Conservation (phyloP, 2,329 filamentous ascomycete genomes). For the Apiospora aurea region DNA sequence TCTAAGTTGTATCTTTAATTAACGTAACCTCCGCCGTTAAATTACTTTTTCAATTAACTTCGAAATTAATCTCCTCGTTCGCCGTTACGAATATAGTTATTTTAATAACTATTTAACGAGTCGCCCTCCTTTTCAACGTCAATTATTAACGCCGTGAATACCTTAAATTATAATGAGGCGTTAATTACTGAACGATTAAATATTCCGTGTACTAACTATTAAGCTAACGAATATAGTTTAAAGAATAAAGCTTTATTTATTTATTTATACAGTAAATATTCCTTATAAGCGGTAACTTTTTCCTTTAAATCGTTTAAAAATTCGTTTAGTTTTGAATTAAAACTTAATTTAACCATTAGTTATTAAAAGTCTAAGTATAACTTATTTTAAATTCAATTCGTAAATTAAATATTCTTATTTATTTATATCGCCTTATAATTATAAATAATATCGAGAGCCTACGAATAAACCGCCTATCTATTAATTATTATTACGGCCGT, state of each 20-base stretch:
- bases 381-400: too few species aligned
- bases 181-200: not conserved
- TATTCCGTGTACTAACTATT: not conserved
- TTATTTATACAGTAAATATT: constrained; percentile 7
- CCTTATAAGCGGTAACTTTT: not conserved
- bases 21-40: not conserved
- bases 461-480: not conserved
- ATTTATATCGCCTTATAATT: not conserved
- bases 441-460: not conserved
- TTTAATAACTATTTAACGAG: not conserved
- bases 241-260: not conserved
- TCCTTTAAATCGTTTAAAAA: too few species aligned
- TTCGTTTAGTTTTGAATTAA: too few species aligned
- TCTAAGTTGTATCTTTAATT: not conserved
- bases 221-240: not conserved
- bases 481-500: not conserved
- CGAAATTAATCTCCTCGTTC: not conserved
- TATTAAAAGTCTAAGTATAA: not conserved
- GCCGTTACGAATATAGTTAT: not conserved
- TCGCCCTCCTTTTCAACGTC: too few species aligned
- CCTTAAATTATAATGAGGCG: not conserved
- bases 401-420: not conserved
- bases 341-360: not conserved
- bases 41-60: not conserved
- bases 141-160: too few species aligned